Conservation (phyloP, 208 protist species). For the Blastocrithidia nonstop region DNA sequence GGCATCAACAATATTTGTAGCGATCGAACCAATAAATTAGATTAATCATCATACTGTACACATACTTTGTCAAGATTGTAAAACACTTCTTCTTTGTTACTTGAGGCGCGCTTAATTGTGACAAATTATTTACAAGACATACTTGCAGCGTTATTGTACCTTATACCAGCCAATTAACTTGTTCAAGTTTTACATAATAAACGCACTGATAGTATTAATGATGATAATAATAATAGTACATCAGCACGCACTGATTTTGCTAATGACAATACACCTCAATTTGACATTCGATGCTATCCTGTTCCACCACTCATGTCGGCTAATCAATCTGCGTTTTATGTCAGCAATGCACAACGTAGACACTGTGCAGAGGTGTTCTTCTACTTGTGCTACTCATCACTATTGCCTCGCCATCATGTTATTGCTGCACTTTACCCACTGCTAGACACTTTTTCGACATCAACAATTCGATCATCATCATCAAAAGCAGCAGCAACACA, state of each 20-base stretch:
- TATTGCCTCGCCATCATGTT: slow-evolving; percentile 13
- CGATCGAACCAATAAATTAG: too few species aligned
- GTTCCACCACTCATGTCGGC: not conserved
- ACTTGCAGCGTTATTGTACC: slow-evolving; percentile 23
- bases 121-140: slow-evolving; percentile 33
- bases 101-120: slow-evolving; percentile 9
- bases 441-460: too few species aligned
- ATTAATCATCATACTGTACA: too few species aligned
- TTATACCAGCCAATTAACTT: slow-evolving; percentile 6
- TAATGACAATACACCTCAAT: not conserved
- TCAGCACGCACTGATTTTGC: slow-evolving; percentile 4
- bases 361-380: slow-evolving; percentile 35
- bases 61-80: too few species aligned
- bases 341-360: slow-evolving; percentile 19
- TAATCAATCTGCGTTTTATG: slow-evolving; percentile 28
- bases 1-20: too few species aligned
- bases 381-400: slow-evolving; percentile 30
- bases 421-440: slow-evolving; percentile 57
- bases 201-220: not conserved
- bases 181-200: not conserved
- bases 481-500: not conserved
- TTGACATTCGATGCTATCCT: not conserved
- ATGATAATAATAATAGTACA: not conserved
- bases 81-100: too few species aligned
- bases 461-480: not conserved